Conservation (phyloP, 176 grass and related monocot genomes). For the Melocanna baccifera region DNA sequence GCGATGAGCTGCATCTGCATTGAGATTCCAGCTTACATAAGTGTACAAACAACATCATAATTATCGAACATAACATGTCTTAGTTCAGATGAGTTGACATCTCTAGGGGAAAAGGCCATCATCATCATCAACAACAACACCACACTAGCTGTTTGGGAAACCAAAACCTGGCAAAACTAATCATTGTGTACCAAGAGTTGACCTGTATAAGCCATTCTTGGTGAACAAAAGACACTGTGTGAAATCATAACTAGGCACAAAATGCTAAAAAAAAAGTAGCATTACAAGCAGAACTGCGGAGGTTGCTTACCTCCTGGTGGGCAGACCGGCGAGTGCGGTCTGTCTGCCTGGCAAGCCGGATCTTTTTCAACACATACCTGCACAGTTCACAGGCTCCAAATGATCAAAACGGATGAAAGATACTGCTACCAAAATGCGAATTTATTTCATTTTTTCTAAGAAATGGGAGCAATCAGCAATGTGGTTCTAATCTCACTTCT, state of each 20-base stretch:
- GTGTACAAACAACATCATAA: neutral
- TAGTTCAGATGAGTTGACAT: constrained; percentile 11
- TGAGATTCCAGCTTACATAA: constrained; percentile 3
- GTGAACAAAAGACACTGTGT: constrained; percentile 17
- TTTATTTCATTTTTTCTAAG: neutral
- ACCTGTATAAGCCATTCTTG: neutral
- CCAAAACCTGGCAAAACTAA: constrained; percentile 22
- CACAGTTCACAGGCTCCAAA: constrained; percentile 22
- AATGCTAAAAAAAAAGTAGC: neutral
- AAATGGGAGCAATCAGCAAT: constrained; percentile 1
- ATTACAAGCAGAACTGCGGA: constrained; percentile 1
- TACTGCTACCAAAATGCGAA: neutral
- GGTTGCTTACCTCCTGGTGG: constrained; percentile 66
- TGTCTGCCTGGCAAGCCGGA: constrained; percentile 73
- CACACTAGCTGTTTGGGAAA: neutral
- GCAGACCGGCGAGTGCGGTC: constrained; percentile 82
- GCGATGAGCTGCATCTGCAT: constrained; percentile 86
- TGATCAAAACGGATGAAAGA: constrained; percentile 15
- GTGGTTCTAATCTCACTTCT: constrained; percentile 47
- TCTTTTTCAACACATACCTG: constrained; percentile 94
- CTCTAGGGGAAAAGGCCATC: neutral
- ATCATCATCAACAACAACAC: neutral
- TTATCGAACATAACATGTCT: neutral
- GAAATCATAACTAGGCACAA: constrained; percentile 26
- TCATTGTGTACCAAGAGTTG: constrained; percentile 27